Conservation (phyloP, 768 basidiomycete species). For the Lactifluus hygrophoroides region DNA sequence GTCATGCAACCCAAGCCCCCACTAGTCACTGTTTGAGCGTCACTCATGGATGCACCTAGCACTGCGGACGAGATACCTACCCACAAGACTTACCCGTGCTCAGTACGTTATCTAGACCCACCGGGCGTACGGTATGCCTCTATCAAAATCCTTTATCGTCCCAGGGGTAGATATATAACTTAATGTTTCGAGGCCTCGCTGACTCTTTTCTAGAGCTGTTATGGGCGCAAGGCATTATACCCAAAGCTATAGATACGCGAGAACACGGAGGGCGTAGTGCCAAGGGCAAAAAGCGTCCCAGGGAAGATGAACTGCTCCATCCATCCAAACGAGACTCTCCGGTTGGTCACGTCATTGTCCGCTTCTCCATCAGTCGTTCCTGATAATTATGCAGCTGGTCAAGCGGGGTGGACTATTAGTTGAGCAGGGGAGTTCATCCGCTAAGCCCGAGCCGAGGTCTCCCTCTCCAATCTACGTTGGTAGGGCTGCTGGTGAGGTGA, state of each 20-base stretch:
- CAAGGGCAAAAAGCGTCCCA: background rate
- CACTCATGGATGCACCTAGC: background rate
- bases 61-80: background rate
- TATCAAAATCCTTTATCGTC: conserved; percentile 1
- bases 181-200: background rate
- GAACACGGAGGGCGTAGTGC: no score
- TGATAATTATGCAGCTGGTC: background rate
- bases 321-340: background rate
- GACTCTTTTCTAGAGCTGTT: background rate
- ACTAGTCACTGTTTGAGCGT: background rate
- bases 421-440: background rate
- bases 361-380: background rate
- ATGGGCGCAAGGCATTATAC: background rate
- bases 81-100: background rate
- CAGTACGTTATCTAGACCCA: background rate
- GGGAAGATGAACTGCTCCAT: background rate
- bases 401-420: background rate
- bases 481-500: background rate
- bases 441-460: background rate
- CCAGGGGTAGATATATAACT: background rate
- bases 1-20: background rate
- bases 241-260: background rate
- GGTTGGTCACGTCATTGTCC: background rate
- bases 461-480: background rate
- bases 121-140: background rate